Base-by-base conservation (phyloP, 2,329 filamentous ascomycete genomes). In the Ophiostoma triangulosporum region DNA sequence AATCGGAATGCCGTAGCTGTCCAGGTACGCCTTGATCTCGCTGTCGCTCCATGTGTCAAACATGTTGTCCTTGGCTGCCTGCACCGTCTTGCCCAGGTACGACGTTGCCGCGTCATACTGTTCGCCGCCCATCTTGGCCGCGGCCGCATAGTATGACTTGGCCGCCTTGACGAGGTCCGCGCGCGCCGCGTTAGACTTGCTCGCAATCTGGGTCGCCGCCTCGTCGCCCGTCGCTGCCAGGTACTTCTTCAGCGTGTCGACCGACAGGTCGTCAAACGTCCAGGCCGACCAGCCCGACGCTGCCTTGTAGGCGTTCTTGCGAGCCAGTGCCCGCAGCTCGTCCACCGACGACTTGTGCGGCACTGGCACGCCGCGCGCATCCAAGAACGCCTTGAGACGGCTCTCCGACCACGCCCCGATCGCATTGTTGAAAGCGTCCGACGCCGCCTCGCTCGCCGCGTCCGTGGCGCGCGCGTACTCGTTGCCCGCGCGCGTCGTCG, bases 211-310 rank as follows among this genome's bases (percentile, higher is more conserved):
- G 68, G 80, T 73, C 17, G 77, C 78, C 2, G 75, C 70, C 6
- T 69, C 69, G 57, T 81, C 69, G 26, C 78, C 78, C 40, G 73
- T 73, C 45, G 69, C 70, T 4, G 63, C 62, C 9, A 83, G 69
- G 56, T 80, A 81, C 1, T 69, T 64, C 72, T 81, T 83, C 48
- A 91, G 67, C 62, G 86, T 85, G 3, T 88, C 82, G 51, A 76
- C 73, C 36, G 80, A 85, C 68, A 84, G 81, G 57, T 88, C 87
- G 60, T 90, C 85, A 64, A 88, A 89, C 15, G 82, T 88, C 85
- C 86, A 90, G 3, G 83, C 78, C 56, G 72, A 83, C 71, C 78
- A 87, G 17, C 79, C 81, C 48, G 73, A 73, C 8, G 80, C 74
- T 48, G 82, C 84, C 68, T 85, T 84, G 70, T 89, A 81, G 26